phyloP scores from a whole-genome alignment of 768 basidiomycete species.

The Lactarius akahatsu region DNA sequence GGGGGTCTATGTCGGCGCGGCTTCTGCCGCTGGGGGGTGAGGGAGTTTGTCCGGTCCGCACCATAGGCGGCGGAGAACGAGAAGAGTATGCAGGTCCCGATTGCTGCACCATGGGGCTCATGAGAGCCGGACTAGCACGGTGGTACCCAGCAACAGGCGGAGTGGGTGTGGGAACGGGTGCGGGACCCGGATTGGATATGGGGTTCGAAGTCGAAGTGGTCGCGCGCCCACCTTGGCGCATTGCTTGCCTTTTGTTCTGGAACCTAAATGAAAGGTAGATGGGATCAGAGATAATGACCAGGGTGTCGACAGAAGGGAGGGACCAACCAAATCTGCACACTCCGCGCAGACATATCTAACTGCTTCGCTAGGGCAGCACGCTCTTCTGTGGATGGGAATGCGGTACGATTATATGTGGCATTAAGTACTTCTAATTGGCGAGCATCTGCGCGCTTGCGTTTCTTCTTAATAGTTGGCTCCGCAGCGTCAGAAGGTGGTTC shows the following conservation, averaged over 20 bases:
- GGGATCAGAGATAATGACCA: conserved; percentile 5
- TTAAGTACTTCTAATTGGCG: conserved; percentile 78
- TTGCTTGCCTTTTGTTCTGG: conserved; percentile 28
- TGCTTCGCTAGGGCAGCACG: conserved; percentile 71
- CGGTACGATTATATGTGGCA: conserved; percentile 75
- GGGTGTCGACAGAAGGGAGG: neutral
- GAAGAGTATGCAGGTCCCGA: conserved; percentile 16
- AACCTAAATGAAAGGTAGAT: conserved; percentile 20
- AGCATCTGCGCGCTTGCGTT: conserved; percentile 82
- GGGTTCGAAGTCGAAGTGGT: conserved; percentile 8
- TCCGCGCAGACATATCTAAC: conserved; percentile 80
- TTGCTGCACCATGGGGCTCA: conserved; percentile 22
- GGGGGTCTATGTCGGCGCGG: conserved; percentile 21
- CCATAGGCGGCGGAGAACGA: conserved; percentile 24
- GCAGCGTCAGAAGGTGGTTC: conserved; percentile 35
- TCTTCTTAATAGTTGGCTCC: conserved; percentile 80
- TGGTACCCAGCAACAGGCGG: conserved; percentile 2
- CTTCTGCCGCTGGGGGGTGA: conserved; percentile 24
- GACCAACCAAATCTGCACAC: conserved; percentile 81
- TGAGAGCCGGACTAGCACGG: conserved; percentile 6
- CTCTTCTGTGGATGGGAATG: conserved; percentile 87
- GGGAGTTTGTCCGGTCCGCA: conserved; percentile 21
- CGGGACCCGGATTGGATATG: neutral
- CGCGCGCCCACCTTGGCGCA: conserved; percentile 24
- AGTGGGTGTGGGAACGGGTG: conserved; percentile 6